phyloP scores from a whole-genome alignment of 2,329 filamentous ascomycete genomes.

The Sphaerulina populicola region DNA sequence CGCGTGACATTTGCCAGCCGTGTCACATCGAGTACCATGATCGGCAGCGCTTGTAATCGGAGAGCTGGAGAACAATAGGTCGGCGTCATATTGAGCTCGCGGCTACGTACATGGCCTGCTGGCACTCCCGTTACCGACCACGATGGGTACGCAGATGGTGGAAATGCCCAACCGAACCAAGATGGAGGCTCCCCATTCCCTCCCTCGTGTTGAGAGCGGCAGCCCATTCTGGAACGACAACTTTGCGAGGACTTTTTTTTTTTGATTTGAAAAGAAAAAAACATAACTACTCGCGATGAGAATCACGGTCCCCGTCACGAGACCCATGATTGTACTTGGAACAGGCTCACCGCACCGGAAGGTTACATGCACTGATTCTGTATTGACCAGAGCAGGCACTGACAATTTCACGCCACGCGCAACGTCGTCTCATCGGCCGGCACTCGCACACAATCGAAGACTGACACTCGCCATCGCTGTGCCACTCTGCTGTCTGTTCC shows the following conservation, averaged over 20 bases:
- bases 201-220: background rate
- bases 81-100: background rate
- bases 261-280: too few species aligned
- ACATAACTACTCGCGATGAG: background rate
- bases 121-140: constrained; percentile 1
- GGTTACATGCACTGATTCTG: background rate
- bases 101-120: constrained; percentile 1
- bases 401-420: background rate
- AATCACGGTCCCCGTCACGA: background rate
- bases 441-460: constrained; percentile 3
- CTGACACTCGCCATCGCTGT: constrained; percentile 8
- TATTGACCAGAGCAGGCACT: background rate
- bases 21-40: constrained; percentile 1
- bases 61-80: constrained; percentile 1
- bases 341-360: background rate
- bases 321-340: background rate
- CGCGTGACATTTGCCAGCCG: constrained; percentile 6
- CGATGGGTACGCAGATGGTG: background rate
- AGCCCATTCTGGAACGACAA: background rate
- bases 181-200: background rate
- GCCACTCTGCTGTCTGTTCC: constrained; percentile 6
- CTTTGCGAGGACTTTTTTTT: background rate
- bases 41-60: background rate
- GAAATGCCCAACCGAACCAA: background rate
- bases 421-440: background rate